Evolutionary conservation across 1,139 yeast species (phyloP).

Genomic region (Meyerozyma carpophila): DNA sequence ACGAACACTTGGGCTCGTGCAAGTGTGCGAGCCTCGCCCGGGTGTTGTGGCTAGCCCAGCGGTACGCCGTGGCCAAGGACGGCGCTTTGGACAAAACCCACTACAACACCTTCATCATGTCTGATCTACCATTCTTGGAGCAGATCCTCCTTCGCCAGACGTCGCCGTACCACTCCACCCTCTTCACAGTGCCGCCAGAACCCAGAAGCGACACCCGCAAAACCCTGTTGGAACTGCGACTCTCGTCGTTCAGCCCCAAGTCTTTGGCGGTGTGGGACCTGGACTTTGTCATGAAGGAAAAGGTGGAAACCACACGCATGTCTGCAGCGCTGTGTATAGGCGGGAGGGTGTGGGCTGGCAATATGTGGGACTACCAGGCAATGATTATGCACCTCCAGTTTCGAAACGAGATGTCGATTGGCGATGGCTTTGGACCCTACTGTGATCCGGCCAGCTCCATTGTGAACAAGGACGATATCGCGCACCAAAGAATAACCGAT

Average conservation of each 20-base stretch:
- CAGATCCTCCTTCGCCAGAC: not conserved
- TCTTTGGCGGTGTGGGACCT: slow-evolving; percentile 54
- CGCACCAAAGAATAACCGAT: slow-evolving; percentile 14
- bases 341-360: slow-evolving; percentile 73
- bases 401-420: slow-evolving; percentile 3
- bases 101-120: slow-evolving; percentile 17
- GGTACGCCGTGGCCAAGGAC: slow-evolving; percentile 19
- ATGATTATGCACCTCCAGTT: slow-evolving; percentile 21
- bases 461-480: slow-evolving; percentile 20
- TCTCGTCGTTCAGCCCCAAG: slow-evolving; percentile 21
- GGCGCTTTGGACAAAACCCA: slow-evolving; percentile 1
- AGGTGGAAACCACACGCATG: slow-evolving; percentile 77
- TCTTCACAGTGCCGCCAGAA: not conserved
- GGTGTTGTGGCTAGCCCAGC: slow-evolving; percentile 51
- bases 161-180: slow-evolving; percentile 1
- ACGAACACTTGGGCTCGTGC: slow-evolving; percentile 24
- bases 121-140: slow-evolving; percentile 2
- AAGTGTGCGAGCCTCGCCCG: slow-evolving; percentile 41
- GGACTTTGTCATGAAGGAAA: slow-evolving; percentile 68
- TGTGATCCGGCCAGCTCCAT: slow-evolving; percentile 50
- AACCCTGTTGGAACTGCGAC: not conserved
- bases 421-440: slow-evolving; percentile 28
- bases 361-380: slow-evolving; percentile 47
- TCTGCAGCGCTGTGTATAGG: slow-evolving; percentile 66
- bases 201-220: slow-evolving; percentile 4